Evolutionary conservation across 2,329 filamentous ascomycete species (phyloP).

Genomic region (Fusarium buxicola): DNA sequence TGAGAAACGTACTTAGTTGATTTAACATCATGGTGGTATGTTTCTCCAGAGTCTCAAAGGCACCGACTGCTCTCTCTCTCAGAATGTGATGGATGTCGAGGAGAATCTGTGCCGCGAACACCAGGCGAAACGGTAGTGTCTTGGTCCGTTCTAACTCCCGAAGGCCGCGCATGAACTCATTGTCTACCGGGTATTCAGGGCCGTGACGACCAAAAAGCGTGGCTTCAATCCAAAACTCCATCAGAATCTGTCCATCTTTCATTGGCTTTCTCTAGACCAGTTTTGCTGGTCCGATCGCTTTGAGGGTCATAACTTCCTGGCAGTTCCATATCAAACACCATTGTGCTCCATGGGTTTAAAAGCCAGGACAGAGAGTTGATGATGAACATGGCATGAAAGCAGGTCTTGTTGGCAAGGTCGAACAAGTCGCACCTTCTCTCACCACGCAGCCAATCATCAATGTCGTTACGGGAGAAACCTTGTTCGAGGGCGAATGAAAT

Average conservation of each 20-base stretch:
- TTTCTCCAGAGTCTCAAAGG: background rate
- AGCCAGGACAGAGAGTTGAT: background rate
- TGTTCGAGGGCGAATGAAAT: background rate
- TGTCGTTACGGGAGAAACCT: background rate
- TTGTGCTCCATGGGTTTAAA: background rate
- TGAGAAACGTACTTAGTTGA: background rate
- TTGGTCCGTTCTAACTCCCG: background rate
- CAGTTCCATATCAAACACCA: background rate
- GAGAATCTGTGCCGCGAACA: background rate
- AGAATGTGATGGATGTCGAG: background rate
- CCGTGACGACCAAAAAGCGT: background rate
- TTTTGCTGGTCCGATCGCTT: background rate
- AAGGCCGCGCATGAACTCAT: background rate
- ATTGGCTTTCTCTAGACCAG: background rate
- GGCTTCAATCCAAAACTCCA: background rate
- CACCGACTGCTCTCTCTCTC: background rate
- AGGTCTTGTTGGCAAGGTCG: background rate
- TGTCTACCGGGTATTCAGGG: background rate
- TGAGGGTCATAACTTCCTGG: background rate
- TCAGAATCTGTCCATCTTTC: background rate
- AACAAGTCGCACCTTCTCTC: background rate
- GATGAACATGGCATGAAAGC: background rate
- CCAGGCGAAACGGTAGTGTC: background rate
- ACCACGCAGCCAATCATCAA: background rate
- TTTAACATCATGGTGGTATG: background rate